Conservation (phyloP, 345 rosid species). For the Trapa bicornis region DNA sequence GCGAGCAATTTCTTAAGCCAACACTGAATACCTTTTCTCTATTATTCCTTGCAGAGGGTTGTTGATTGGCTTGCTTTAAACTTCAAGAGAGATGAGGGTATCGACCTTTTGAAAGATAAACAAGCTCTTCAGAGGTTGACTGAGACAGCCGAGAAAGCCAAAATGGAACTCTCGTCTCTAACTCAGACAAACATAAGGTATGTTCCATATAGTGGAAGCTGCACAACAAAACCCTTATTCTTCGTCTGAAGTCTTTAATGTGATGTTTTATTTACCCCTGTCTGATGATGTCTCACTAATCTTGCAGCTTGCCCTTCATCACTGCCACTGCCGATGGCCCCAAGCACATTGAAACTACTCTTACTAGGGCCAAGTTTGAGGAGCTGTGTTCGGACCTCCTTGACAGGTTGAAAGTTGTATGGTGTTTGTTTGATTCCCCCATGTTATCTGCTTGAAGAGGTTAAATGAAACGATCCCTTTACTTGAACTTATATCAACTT, state of each 20-base stretch:
- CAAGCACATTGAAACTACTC: constrained; percentile 44
- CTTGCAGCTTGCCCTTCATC: constrained; percentile 81
- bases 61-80: constrained; percentile 83
- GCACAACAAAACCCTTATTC: too few relatives aligned
- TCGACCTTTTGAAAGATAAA: constrained; percentile 90
- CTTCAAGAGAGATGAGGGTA: constrained; percentile 86
- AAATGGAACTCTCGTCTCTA: constrained; percentile 89
- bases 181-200: constrained; percentile 78
- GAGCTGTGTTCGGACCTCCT: constrained; percentile 43
- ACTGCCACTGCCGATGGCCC: constrained; percentile 85
- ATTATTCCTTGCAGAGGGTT: constrained; percentile 45
- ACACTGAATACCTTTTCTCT: background rate
- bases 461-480: background rate
- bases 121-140: constrained; percentile 96
- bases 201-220: background rate
- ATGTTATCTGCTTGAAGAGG: background rate
- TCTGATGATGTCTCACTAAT: background rate
- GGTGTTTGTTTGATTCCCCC: background rate
- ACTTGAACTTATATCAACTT: background rate
- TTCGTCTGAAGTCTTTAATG: background rate
- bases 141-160: constrained; percentile 96
- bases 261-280: background rate
- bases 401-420: constrained; percentile 31
- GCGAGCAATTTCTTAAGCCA: background rate
- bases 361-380: constrained; percentile 49